Base-by-base conservation (phyloP, 306 rosid species). In the Cicer pinnatifidum region DNA sequence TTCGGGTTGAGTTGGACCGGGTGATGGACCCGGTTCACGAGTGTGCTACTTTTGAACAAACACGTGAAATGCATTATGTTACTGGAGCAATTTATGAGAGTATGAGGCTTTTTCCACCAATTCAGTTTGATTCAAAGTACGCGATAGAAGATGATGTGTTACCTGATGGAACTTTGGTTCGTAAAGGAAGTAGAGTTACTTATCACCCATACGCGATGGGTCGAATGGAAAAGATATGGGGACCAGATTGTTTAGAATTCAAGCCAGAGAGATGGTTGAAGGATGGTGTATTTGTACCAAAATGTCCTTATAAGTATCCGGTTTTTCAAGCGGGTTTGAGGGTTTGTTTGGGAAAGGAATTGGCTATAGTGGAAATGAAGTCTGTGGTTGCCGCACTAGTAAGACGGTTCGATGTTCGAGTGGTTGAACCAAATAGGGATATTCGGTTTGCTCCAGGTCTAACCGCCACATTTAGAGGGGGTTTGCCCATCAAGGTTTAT, bases 131-230 rank as follows among this genome's bases (percentile, higher is more conserved):
- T 40, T 94, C 99, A 1, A 94, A 94, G 82, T 88, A 65, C 17
- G 86, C 92, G 0, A 16, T 39, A 1, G 92, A 87, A 2, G 96
- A 94, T 61, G 99, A 94, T 51, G 84, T 91, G 38, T 69, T 94
- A 8, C 97, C 99, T 0, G 99, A 94, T 9, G 97, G 97, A 5
- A 91, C 95, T 0, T 81, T 89, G n/a, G 82, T 94, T 1, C 47
- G 19, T 12, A 83, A 81, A 15, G 99, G 99, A 0, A 88, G 90
- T 1, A 51, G 99, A 28, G 93, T 94, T 1, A 94, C 97, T 0
- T 94, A 89, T 64, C 97, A 94, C 67, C 96, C 95, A 0, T 94
- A 89, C 15, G 99, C 97, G 0, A 94, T 94, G 99, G 99, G 97
- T n/a, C 87, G 99, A 62, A 89, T 89, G 97, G 95, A 87, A 45